A percentile compares a stretch with the other conserved stretches of the same genome.
Evolutionary conservation across 768 basidiomycete genomes (phyloP).

Genomic region (Mycena polygramma): DNA sequence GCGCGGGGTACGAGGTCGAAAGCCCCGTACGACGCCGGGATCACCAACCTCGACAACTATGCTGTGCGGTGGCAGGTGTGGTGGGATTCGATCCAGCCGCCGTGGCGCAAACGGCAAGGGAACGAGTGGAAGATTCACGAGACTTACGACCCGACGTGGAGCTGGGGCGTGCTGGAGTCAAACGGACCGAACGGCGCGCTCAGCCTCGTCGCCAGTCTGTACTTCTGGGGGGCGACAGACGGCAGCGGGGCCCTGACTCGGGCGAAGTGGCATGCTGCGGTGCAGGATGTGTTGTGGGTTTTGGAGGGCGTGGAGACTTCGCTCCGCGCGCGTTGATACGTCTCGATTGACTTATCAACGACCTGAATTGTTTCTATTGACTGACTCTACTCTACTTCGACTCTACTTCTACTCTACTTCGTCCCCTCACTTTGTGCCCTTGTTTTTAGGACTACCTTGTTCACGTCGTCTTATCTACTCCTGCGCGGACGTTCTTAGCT

Average conservation of each 20-base stretch:
- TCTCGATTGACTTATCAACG: too few species aligned
- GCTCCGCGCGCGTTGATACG: not conserved
- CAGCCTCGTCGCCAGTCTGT: not conserved
- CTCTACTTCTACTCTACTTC: too few species aligned
- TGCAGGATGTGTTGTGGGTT: not conserved
- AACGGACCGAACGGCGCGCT: not conserved
- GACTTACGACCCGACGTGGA: not conserved
- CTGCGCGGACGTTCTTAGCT: too few species aligned
- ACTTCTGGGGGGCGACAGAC: not conserved
- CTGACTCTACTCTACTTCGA: too few species aligned
- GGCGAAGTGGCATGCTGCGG: not conserved
- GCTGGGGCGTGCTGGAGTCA: not conserved
- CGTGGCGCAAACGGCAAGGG: not conserved
- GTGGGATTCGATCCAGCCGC: not conserved
- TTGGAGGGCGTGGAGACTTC: not conserved
- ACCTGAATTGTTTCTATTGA: not conserved
- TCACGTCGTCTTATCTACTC: too few species aligned
- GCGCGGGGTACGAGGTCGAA: not conserved
- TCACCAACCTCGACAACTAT: not conserved
- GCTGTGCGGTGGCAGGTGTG: not conserved
- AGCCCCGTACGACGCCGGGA: not conserved
- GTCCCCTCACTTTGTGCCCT: too few species aligned
- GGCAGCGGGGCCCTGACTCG: not conserved
- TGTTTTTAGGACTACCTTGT: too few species aligned
- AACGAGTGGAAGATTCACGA: not conserved